Evolutionary conservation across 164 flowering plant genomes (phyloP).

Genomic region (Umbellularia californica): DNA sequence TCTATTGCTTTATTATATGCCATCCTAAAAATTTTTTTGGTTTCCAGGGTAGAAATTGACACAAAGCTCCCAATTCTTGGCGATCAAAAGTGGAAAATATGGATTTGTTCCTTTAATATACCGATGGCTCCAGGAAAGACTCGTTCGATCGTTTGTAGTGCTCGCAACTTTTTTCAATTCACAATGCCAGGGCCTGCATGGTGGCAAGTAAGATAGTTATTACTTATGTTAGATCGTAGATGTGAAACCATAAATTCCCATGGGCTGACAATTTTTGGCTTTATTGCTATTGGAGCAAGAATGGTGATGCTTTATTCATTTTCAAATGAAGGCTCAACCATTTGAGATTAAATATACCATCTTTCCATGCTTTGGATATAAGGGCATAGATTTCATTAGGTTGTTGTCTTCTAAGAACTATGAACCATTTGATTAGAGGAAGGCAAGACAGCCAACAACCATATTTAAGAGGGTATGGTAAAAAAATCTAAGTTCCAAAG

Average conservation of each 20-base stretch:
- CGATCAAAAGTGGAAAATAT: conserved; percentile 87
- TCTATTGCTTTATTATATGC: neutral
- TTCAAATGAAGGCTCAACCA: neutral
- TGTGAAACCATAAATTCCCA: neutral
- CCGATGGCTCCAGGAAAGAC: conserved; percentile 99
- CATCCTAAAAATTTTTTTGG: neutral
- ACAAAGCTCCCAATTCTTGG: conserved; percentile 87
- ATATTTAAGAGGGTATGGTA: neutral
- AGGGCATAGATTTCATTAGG: neutral
- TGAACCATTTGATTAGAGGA: neutral
- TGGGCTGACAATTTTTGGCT: neutral
- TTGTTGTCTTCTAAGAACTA: neutral
- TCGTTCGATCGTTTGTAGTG: conserved; percentile 99
- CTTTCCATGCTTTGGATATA: too few species aligned
- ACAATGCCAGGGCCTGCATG: conserved; percentile 90
- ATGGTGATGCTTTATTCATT: neutral
- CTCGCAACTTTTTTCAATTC: conserved; percentile 90
- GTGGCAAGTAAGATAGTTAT: conserved; percentile 79
- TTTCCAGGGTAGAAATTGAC: conserved; percentile 80
- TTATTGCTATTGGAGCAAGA: too few species aligned
- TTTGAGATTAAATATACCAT: too few species aligned
- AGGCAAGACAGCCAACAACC: neutral
- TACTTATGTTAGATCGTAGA: too few species aligned
- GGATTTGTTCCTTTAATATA: conserved; percentile 97
- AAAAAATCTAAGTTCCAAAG: neutral